Conservation (phyloP, 352 stramenopile genomes). For the Phytophthora boehmeriae region DNA sequence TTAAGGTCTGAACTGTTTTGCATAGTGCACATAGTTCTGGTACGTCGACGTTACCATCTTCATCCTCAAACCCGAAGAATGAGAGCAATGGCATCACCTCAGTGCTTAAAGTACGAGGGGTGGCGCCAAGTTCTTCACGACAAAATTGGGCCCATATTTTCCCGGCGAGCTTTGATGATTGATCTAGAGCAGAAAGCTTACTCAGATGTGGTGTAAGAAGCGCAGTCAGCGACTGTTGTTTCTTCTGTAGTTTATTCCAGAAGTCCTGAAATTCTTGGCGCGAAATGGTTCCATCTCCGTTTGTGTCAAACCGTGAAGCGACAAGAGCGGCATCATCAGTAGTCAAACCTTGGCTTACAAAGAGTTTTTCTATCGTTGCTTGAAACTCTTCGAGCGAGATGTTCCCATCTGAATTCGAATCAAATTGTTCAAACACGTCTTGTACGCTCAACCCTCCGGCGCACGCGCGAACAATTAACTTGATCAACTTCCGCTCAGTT, state of each 20-base stretch:
- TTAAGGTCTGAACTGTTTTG: conserved; percentile 9
- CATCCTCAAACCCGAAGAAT: conserved; percentile 36
- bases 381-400: conserved; percentile 69
- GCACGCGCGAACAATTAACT: conserved; percentile 60
- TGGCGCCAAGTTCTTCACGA: conserved; percentile 34
- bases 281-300: conserved; percentile 66
- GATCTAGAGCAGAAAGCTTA: conserved; percentile 13
- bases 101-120: conserved; percentile 17
- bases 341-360: conserved; percentile 40
- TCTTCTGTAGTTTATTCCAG: conserved; percentile 40
- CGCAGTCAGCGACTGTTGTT: conserved; percentile 29
- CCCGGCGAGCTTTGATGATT: conserved; percentile 14
- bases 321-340: conserved; percentile 46
- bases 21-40: conserved; percentile 37
- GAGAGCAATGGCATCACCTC: conserved; percentile 26
- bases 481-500: conserved; percentile 65
- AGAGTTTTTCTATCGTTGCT: conserved; percentile 53
- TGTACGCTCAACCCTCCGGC: conserved; percentile 49
- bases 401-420: conserved; percentile 59
- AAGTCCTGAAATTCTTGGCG: conserved; percentile 69
- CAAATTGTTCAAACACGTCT: conserved; percentile 83
- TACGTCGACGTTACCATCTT: conserved; percentile 29
- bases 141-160: conserved; percentile 47
- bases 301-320: conserved; percentile 53
- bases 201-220: conserved; percentile 35